Percentiles rank a stretch among this genome's conserved stretches.
Conservation (phyloP, 2,329 filamentous ascomycete genomes). For the Ampelomyces quisqualis region DNA sequence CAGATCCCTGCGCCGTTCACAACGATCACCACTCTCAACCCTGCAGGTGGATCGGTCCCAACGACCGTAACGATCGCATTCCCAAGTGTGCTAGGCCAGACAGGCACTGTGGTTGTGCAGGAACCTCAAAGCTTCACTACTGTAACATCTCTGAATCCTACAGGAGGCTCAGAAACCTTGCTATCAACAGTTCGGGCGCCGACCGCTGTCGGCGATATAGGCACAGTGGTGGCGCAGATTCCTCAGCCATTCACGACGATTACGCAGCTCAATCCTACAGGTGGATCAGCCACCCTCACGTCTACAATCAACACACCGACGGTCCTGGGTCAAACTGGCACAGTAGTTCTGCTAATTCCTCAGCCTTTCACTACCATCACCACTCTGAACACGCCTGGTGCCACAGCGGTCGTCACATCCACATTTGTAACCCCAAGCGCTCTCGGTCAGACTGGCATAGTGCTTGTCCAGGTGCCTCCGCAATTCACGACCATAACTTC, state of each 20-base stretch:
- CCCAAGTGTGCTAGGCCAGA: not conserved
- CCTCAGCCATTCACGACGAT: constrained; percentile 1
- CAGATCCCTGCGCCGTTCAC: not conserved
- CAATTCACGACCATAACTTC: not conserved
- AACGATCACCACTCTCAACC: not conserved
- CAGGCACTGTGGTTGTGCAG: not conserved
- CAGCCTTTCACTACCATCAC: not conserved
- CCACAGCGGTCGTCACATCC: not conserved
- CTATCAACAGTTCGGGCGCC: not conserved
- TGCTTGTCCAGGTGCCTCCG: not conserved
- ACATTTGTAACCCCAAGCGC: not conserved
- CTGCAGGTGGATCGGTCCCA: not conserved
- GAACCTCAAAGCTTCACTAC: not conserved
- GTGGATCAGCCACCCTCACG: not conserved
- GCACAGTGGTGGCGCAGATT: constrained; percentile 1
- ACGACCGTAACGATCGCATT: not conserved
- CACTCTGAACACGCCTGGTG: not conserved
- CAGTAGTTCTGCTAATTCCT: not conserved
- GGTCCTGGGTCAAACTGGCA: not conserved
- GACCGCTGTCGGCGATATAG: not conserved
- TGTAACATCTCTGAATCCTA: no score
- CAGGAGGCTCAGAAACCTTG: no score
- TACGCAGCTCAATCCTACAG: not conserved
- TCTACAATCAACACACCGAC: not conserved
- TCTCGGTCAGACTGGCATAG: not conserved